Conservation (phyloP, 192 early-diverging fungal genomes). For the Rhizophlyctis rosea region DNA sequence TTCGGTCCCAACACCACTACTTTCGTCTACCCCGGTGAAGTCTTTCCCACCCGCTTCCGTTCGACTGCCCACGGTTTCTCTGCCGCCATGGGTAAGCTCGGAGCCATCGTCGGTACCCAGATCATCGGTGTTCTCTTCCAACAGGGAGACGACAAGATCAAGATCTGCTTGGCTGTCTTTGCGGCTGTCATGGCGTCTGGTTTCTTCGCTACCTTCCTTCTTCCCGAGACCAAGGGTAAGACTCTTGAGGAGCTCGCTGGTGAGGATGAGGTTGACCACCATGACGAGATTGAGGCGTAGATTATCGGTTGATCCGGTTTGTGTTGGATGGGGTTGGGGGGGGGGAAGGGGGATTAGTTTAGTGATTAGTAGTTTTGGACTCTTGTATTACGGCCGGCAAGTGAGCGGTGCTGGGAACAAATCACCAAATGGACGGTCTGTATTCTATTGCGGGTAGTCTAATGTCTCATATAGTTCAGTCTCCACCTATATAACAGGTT, state of each 20-base stretch:
- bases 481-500: too few relatives aligned
- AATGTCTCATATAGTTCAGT: too few relatives aligned
- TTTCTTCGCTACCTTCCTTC: constrained; percentile 55
- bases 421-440: too few relatives aligned
- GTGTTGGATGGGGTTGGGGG: too few relatives aligned
- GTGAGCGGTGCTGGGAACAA: too few relatives aligned
- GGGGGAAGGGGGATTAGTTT: too few relatives aligned
- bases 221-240: constrained; percentile 77
- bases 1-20: constrained; percentile 94
- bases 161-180: constrained; percentile 27
- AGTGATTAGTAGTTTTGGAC: too few relatives aligned
- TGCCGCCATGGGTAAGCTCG: constrained; percentile 73
- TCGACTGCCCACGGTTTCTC: constrained; percentile 78
- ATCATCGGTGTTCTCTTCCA: constrained; percentile 42
- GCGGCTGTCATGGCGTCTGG: constrained; percentile 53
- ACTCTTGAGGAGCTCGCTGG: constrained; percentile 65
- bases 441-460: too few relatives aligned
- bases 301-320: too few relatives aligned
- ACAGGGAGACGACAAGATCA: constrained; percentile 7
- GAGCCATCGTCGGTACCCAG: constrained; percentile 64
- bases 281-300: too few relatives aligned
- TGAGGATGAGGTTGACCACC: too few relatives aligned
- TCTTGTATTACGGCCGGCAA: too few relatives aligned
- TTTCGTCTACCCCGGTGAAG: constrained; percentile 71
- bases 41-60: constrained; percentile 73